These are phyloP conservation scores for Neurospora sp. DNA, from an alignment of 2,329 filamentous ascomycete species.

Conservation along the genomic window DNA sequence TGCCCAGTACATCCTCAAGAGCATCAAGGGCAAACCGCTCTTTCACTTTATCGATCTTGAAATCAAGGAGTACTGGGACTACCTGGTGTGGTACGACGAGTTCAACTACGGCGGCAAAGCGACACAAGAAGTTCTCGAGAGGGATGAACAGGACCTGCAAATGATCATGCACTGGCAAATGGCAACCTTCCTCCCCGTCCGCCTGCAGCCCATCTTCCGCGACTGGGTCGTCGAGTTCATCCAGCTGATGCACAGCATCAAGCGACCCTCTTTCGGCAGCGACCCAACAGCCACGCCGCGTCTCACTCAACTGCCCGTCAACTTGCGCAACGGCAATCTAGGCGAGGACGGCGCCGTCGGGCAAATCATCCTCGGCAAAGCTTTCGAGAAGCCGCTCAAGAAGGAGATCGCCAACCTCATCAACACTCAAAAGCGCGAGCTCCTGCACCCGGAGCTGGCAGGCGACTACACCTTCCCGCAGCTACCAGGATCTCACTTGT, in stretches of 20 bases:
- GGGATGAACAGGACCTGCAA: constrained; percentile 65
- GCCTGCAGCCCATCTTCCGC: constrained; percentile 76
- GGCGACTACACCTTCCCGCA: constrained; percentile 78
- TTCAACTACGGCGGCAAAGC: constrained; percentile 98
- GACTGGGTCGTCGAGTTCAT: constrained; percentile 95
- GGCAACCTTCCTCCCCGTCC: constrained; percentile 71
- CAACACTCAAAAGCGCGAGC: constrained; percentile 75
- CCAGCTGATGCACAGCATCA: constrained; percentile 82
- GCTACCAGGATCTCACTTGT: constrained; percentile 63
- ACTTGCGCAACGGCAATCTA: constrained; percentile 35
- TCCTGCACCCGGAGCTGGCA: constrained; percentile 80
- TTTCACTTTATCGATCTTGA: constrained; percentile 97
- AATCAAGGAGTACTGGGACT: constrained; percentile 99
- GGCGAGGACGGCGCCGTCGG: constrained; percentile 50
- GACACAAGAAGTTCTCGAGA: constrained; percentile 70
- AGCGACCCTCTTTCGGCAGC: constrained; percentile 51
- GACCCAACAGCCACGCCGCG: constrained; percentile 43
- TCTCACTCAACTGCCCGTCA: constrained; percentile 49
- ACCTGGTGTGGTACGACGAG: constrained; percentile 96
- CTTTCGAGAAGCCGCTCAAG: constrained; percentile 81
- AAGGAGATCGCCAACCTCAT: constrained; percentile 80
- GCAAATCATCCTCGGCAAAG: constrained; percentile 63
- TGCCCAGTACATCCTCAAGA: constrained; percentile 95
- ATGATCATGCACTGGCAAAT: constrained; percentile 99
- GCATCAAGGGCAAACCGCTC: constrained; percentile 86